phyloP scores from a whole-genome alignment of 768 basidiomycete genomes.

The Termitomyces sp. region DNA sequence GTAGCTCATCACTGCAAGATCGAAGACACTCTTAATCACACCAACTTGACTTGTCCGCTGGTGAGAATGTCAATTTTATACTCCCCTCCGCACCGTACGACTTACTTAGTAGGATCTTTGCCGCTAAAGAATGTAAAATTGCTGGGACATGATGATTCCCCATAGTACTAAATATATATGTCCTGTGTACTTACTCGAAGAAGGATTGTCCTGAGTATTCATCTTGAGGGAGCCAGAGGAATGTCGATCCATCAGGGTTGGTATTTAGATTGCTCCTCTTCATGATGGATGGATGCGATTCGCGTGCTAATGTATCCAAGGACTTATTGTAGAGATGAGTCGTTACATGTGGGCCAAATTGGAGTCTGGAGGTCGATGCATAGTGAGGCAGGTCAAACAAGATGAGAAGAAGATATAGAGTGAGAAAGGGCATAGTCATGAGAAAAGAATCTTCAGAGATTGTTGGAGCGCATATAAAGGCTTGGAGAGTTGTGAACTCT shows the following conservation, averaged over 20 bases:
- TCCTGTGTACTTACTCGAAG: slow-evolving; percentile 52
- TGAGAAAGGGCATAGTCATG: slow-evolving; percentile 4
- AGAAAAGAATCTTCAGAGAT: neutral
- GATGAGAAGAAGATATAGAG: slow-evolving; percentile 1
- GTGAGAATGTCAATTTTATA: slow-evolving; percentile 10
- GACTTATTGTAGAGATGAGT: neutral
- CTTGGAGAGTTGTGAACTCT: neutral
- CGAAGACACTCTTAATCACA: slow-evolving; percentile 5
- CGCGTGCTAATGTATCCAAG: neutral
- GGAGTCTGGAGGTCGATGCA: slow-evolving; percentile 7
- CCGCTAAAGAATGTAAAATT: slow-evolving; percentile 55
- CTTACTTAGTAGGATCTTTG: slow-evolving; percentile 65
- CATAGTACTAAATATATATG: neutral
- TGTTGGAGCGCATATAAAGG: slow-evolving; percentile 3
- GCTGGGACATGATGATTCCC: slow-evolving; percentile 22
- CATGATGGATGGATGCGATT: slow-evolving; percentile 4
- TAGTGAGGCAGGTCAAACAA: neutral
- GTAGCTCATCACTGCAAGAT: slow-evolving; percentile 7
- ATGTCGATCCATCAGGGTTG: slow-evolving; percentile 41
- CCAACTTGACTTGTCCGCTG: slow-evolving; percentile 71
- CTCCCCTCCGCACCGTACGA: slow-evolving; percentile 9
- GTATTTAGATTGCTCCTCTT: slow-evolving; percentile 29
- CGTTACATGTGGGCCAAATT: neutral
- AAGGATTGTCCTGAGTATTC: slow-evolving; percentile 61
- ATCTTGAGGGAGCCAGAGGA: slow-evolving; percentile 65